Evolutionary conservation across 352 stramenopile genomes (phyloP).

Genomic region (Pythium sp.): DNA sequence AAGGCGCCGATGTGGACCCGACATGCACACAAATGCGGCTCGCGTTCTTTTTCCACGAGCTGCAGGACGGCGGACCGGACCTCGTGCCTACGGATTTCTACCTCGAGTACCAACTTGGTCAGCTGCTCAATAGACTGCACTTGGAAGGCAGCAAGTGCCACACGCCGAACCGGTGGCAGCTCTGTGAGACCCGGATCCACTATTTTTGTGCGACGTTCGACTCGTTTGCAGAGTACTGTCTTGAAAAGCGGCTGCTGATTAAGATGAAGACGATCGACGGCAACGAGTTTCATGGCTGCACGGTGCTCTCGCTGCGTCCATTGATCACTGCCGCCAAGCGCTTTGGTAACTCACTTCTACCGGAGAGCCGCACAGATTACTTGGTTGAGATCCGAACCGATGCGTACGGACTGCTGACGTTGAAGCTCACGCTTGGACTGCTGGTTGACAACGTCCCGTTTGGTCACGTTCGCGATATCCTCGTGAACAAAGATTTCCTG

Average conservation of each 20-base stretch:
- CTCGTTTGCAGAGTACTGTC: constrained; percentile 66
- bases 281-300: constrained; percentile 49
- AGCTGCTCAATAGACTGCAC: constrained; percentile 49
- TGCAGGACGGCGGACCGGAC: constrained; percentile 63
- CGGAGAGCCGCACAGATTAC: constrained; percentile 56
- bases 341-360: constrained; percentile 48
- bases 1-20: constrained; percentile 63
- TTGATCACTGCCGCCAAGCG: constrained; percentile 56
- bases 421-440: constrained; percentile 74
- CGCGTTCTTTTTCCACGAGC: constrained; percentile 82
- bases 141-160: constrained; percentile 80
- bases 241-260: constrained; percentile 60
- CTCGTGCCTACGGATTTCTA: constrained; percentile 65
- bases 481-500: constrained; percentile 49
- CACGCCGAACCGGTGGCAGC: constrained; percentile 78
- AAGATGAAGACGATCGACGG: constrained; percentile 49
- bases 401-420: constrained; percentile 51
- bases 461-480: constrained; percentile 46
- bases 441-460: constrained; percentile 60
- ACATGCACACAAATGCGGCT: constrained; percentile 63
- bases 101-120: constrained; percentile 76
- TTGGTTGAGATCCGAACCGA: constrained; percentile 65
- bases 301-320: constrained; percentile 50
- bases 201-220: constrained; percentile 66
- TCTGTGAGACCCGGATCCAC: constrained; percentile 71